These are phyloP conservation scores for Marasmius fiardii DNA, from an alignment of 1,284 basidiomycete species.

Conservation along the genomic window DNA sequence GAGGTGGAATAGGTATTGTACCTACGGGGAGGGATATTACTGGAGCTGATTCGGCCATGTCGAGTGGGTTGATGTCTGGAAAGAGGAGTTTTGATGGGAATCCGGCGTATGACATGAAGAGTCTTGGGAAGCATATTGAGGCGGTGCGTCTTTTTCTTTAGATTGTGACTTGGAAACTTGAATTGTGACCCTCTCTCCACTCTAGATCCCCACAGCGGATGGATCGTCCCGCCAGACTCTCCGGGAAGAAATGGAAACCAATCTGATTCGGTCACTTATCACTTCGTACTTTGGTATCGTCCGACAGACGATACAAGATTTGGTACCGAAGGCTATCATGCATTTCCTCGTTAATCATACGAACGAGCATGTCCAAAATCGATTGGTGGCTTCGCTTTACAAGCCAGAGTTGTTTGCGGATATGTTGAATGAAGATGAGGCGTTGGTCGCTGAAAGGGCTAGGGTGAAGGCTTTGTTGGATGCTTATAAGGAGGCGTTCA, in stretches of 20 bases:
- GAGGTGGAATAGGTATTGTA: conserved; percentile 25
- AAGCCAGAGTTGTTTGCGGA: conserved; percentile 92
- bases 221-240: conserved; percentile 28
- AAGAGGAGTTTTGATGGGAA: conserved; percentile 69
- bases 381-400: conserved; percentile 90
- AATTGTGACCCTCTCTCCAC: conserved; percentile 2
- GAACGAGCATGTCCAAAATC: conserved; percentile 95
- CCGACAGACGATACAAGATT: conserved; percentile 94
- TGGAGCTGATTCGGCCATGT: conserved; percentile 44
- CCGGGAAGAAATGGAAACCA: conserved; percentile 95
- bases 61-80: conserved; percentile 61
- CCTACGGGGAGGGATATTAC: conserved; percentile 62
- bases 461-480: conserved; percentile 94
- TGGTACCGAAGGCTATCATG: conserved; percentile 97
- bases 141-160: conserved; percentile 55
- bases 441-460: conserved; percentile 88
- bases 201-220: background rate
- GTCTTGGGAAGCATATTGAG: conserved; percentile 93
- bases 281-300: conserved; percentile 96
- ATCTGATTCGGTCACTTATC: conserved; percentile 92
- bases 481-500: conserved; percentile 97
- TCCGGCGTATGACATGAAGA: conserved; percentile 98
- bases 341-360: conserved; percentile 95
- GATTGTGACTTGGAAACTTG: conserved; percentile 16
- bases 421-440: conserved; percentile 94